Percentiles rank a stretch among this genome's conserved stretches.
Evolutionary conservation across 2,329 filamentous ascomycete genomes (phyloP).

Genomic region (Penicillium sp.): DNA sequence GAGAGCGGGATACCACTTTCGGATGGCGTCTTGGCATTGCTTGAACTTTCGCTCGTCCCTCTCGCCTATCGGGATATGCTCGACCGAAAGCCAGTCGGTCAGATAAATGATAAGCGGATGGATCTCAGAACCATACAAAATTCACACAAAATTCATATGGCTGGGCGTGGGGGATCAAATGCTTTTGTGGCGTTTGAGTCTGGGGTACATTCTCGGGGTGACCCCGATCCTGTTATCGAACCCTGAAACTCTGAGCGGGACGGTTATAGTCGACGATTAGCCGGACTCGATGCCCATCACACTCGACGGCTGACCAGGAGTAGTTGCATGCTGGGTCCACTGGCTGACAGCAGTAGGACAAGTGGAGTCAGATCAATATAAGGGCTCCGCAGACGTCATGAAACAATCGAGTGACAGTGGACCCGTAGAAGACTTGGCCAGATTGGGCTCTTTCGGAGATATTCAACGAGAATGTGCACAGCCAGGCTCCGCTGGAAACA

Average conservation of each 20-base stretch:
- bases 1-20: neutral
- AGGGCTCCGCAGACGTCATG: neutral
- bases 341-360: neutral
- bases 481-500: no score
- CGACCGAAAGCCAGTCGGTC: neutral
- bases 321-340: neutral
- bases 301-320: no score
- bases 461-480: neutral
- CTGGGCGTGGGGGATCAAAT: neutral
- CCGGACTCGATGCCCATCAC: no score
- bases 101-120: neutral
- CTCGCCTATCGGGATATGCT: neutral
- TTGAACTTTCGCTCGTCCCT: conserved; percentile 1
- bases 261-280: no score
- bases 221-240: neutral
- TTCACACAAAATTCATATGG: neutral
- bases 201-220: neutral
- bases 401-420: neutral
- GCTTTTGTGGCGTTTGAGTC: neutral
- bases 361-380: neutral
- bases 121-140: neutral
- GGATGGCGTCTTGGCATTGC: conserved; percentile 1
- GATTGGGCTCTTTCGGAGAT: neutral
- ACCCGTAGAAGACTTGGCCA: neutral
- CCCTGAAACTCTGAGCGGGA: no score